Base-by-base conservation (phyloP, 2,329 filamentous ascomycete species). In the Monosporascus cannonballus region DNA sequence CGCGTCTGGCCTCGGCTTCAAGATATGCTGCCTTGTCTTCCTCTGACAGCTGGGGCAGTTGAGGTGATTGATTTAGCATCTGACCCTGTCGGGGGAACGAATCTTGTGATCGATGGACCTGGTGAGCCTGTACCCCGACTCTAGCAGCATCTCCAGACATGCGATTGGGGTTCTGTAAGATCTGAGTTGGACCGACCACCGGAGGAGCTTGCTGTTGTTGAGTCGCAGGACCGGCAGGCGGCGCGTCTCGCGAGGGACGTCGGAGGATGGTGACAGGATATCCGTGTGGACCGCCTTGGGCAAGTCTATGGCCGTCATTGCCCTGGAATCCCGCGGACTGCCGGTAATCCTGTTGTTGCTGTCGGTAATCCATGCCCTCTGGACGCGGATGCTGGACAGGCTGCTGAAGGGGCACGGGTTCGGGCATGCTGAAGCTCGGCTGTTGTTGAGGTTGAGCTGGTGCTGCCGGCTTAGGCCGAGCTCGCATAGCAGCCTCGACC, bases 401-500 rank as follows among this genome's bases (percentile, higher is more conserved):
- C 14, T 65, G 67, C 39, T 57, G 55, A 3, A 55, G 49, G 44
- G 59, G 48, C 51, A 61, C 61, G 47, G 54, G 49, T 25, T 65
- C 62, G 8, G 49, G 51, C 22, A 20, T 47, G 47, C 58, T 60
- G 49, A 54, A 60, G 46, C 50, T 56, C 14, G 57, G 53, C 45
- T 67, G 69, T 6, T 61, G 59, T 41, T 69, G 67, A 58, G 61
- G 60, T 36, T 66, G 63, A 45, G 70, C 59, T 7, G 70, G 66
- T 52, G 72, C 64, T 8, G 72, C 62, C 11, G 75, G 72, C 56
- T 78, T 78, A 34, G 82, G 73, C 60, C 92, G 86, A 36, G 81
- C 78, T 55, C 89, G 84, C 86, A 99, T 92, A 58, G 90, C 86
- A 51, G 93, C 93, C 73, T 99, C 94, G 20, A 99, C 92, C 73